Base-by-base conservation (phyloP, 805 yeast species). In the Wickerhamomyces mucosus region DNA sequence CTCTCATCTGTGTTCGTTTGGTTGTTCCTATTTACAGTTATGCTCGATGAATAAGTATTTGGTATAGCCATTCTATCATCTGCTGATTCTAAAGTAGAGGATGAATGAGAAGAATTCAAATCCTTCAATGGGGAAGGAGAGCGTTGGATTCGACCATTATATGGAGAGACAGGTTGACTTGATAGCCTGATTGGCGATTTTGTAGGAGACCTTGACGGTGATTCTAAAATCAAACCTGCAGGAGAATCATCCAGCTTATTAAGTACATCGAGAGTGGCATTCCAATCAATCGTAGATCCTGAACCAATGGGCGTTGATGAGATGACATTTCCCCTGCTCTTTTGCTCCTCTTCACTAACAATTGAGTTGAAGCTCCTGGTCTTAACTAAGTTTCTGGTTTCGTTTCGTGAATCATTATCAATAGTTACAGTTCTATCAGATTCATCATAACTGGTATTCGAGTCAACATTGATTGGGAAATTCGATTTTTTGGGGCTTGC, bases 241-340 rank as follows among this genome's bases (percentile, higher is more conserved):
- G 16, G 18, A 10, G 28, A 29, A 5, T 5, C 24, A 11, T 29
- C 29, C 7, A 30, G 33, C 3, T 33, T 11, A 8, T 29, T 37
- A 26, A 40, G 21, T 8, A 46, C 50, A 15, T 40, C 40, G 14
- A 45, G 27, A 1, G 49, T 40, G 10, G 51, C 51, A 24, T 38
- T 30, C 51, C 51, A 46, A 18, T 46, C 50, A 10, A 46, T 34
- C 21, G 36, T 35, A 1, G 42, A 27, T 6, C 33, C 31, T 5
- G 42, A 28, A 14, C 33, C 31, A 6, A 38, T 6, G 11, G 42
- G 40, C 0, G 40, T 38, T 16, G 37, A 28, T 5, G 23, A 6
- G 3, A 7, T 26, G 12, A n/a, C 14, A 8, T 15, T 9, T 14
- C 10, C 18, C 17, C 14, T 15, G 7, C 14, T 22, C 13, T 22